These are phyloP conservation scores for Rostrohypoxylon terebratum DNA, from an alignment of 495 filamentous ascomycete species.

Conservation along the genomic window DNA sequence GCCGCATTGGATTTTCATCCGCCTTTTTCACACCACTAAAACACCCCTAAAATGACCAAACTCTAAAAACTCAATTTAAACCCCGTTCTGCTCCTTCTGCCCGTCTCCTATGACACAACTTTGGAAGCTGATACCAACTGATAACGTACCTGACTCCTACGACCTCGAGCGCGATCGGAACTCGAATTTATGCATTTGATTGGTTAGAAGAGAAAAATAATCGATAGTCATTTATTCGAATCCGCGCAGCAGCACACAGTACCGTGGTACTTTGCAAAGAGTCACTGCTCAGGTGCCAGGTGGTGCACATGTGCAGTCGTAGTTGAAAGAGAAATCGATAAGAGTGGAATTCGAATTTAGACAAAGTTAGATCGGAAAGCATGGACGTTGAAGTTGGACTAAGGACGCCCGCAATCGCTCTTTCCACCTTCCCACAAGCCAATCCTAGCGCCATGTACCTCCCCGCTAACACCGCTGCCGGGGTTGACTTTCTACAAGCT, in stretches of 20 bases:
- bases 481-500: constrained; percentile 26
- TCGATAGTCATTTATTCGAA: constrained; percentile 1
- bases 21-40: constrained; percentile 10
- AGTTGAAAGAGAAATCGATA: constrained; percentile 22
- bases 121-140: not conserved
- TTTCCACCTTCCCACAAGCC: constrained; percentile 34
- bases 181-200: constrained; percentile 20
- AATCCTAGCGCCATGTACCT: constrained; percentile 35
- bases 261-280: constrained; percentile 7
- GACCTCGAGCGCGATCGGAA: constrained; percentile 29
- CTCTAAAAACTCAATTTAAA: constrained; percentile 16
- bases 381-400: constrained; percentile 45
- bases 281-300: not conserved
- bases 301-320: constrained; percentile 1
- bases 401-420: constrained; percentile 26
- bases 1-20: constrained; percentile 44
- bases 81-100: not conserved
- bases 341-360: constrained; percentile 4
- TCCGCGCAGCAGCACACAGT: not conserved
- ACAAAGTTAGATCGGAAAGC: constrained; percentile 1
- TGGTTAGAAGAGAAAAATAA: constrained; percentile 3
- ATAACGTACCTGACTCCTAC: constrained; percentile 24
- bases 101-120: not conserved
- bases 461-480: constrained; percentile 31
- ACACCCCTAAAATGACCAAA: constrained; percentile 2